phyloP scores from a whole-genome alignment of 371 early-diverging fungal species.

The Rhizomucor pusillus region DNA sequence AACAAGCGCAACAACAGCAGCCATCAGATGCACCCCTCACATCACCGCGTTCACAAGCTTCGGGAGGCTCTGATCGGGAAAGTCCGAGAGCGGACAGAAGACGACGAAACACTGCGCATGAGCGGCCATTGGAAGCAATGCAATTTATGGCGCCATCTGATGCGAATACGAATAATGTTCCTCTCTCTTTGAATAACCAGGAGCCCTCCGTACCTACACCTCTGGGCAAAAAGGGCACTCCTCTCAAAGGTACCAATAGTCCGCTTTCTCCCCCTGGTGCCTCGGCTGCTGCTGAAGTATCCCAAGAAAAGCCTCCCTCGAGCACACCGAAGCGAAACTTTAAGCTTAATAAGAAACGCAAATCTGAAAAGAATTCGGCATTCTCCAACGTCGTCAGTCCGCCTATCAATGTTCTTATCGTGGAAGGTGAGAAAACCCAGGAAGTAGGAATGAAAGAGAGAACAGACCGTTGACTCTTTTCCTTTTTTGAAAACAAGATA shows the following conservation, averaged over 20 bases:
- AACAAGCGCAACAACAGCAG: background rate
- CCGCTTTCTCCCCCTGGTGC: too few relatives aligned
- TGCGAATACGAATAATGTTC: background rate
- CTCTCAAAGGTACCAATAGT: background rate
- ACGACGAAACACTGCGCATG: slow-evolving; percentile 2
- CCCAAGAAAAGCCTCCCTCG: background rate
- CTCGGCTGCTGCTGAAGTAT: background rate
- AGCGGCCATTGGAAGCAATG: background rate
- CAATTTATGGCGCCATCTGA: background rate
- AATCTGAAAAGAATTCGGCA: slow-evolving; percentile 26
- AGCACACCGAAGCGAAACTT: slow-evolving; percentile 17
- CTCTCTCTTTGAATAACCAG: background rate
- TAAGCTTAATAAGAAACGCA: slow-evolving; percentile 37
- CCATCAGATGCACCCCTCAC: too few relatives aligned
- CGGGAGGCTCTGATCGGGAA: too few relatives aligned
- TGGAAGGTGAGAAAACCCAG: slow-evolving; percentile 63
- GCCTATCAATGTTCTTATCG: slow-evolving; percentile 77
- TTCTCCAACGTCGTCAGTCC: slow-evolving; percentile 48
- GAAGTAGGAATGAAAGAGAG: slow-evolving; percentile 4
- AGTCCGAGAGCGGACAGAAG: background rate
- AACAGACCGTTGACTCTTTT: background rate
- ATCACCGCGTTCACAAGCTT: too few relatives aligned
- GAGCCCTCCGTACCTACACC: background rate
- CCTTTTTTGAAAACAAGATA: slow-evolving; percentile 57
- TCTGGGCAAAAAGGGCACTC: background rate